These are phyloP conservation scores for Vitis hybrid DNA, from an alignment of 177 flowering plant species.

Conservation along the genomic window DNA sequence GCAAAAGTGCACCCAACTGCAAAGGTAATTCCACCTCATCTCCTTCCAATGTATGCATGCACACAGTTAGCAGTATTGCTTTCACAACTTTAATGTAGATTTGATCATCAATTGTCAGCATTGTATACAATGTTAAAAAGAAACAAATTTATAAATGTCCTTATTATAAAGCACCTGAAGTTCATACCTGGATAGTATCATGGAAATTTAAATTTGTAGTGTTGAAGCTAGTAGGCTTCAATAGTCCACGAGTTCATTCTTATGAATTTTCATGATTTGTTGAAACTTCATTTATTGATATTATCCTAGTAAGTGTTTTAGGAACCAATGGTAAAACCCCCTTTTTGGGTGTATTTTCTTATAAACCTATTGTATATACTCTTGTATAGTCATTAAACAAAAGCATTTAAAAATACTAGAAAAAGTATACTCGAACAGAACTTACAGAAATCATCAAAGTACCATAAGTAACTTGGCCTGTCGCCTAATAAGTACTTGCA, in stretches of 20 bases:
- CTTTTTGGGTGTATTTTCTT: too few species aligned
- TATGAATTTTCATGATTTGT: too few species aligned
- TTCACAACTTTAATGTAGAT: neutral
- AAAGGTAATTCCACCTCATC: constrained; percentile 47
- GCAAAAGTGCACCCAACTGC: constrained; percentile 97
- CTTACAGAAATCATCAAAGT: too few species aligned
- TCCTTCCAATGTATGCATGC: neutral
- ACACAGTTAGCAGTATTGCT: neutral
- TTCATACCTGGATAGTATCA: neutral
- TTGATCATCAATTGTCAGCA: neutral
- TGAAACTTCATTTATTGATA: too few species aligned
- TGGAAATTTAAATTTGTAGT: neutral
- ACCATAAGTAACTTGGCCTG: too few species aligned
- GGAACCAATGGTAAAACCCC: too few species aligned
- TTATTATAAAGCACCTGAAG: neutral
- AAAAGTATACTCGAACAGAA: too few species aligned
- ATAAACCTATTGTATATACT: too few species aligned
- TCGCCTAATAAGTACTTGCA: too few species aligned
- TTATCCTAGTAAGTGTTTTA: too few species aligned
- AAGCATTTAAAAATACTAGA: too few species aligned
- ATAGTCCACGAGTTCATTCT: neutral
- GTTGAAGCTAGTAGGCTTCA: neutral
- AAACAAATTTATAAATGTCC: neutral
- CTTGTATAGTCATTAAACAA: too few species aligned
- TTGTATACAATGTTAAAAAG: neutral